Conservation (phyloP, 2,329 filamentous ascomycete genomes). For the Metarhizium album region DNA sequence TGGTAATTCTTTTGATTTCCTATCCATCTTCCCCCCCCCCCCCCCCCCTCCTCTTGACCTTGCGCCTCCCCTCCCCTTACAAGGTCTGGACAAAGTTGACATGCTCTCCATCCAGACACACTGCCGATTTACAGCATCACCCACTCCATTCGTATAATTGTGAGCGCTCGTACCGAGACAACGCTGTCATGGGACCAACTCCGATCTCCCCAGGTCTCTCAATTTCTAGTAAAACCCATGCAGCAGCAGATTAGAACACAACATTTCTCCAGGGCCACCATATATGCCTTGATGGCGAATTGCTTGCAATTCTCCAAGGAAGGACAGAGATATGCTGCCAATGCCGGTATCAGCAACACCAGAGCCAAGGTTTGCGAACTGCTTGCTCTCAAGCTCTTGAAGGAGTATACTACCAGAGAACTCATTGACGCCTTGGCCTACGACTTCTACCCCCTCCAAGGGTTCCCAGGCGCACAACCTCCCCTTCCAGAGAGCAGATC, state of each 20-base stretch:
- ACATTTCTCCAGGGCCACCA: conserved; percentile 74
- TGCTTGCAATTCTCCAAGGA: conserved; percentile 90
- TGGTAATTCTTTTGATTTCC: conserved; percentile 35
- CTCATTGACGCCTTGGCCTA: conserved; percentile 91
- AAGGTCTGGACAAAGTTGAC: neutral
- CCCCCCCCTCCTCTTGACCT: neutral
- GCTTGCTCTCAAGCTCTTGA: conserved; percentile 77
- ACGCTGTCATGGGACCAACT: conserved; percentile 91
- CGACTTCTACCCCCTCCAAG: conserved; percentile 88
- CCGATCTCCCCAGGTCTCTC: conserved; percentile 88
- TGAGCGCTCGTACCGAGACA: conserved; percentile 79
- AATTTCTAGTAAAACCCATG: conserved; percentile 92
- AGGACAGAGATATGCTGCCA: conserved; percentile 68
- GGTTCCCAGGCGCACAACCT: conserved; percentile 44
- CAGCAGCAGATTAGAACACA: conserved; percentile 75
- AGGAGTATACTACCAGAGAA: conserved; percentile 81
- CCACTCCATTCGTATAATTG: conserved; percentile 76
- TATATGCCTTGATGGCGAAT: conserved; percentile 89
- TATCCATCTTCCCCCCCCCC: neutral
- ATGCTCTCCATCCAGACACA: conserved; percentile 46
- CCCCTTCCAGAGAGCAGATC: conserved; percentile 22
- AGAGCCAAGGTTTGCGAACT: conserved; percentile 84
- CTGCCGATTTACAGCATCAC: conserved; percentile 85
- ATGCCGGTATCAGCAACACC: conserved; percentile 72
- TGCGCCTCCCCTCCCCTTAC: neutral